These are phyloP conservation scores for Leishmania major DNA, from an alignment of 208 protist species.

Conservation along the genomic window DNA sequence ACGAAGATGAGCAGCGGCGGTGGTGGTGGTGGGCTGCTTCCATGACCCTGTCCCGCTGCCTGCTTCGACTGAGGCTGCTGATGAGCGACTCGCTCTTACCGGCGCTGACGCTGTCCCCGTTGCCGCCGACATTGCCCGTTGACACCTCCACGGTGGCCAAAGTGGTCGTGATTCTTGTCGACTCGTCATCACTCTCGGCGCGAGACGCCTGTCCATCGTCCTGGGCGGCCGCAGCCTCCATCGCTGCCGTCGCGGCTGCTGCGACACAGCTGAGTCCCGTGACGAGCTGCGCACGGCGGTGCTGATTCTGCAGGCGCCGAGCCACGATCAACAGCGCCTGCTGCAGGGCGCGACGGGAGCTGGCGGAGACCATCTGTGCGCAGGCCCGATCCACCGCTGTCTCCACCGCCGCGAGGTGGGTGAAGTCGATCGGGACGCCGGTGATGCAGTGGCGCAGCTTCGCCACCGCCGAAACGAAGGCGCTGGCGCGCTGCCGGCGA, in stretches of 20 bases:
- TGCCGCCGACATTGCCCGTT: neutral
- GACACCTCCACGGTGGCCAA: neutral
- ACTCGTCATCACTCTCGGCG: neutral
- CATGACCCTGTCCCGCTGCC: neutral
- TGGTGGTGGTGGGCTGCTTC: neutral
- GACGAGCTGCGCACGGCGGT: slow-evolving; percentile 10
- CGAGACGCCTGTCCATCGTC: neutral
- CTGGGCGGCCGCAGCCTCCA: neutral
- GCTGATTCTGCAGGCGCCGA: slow-evolving; percentile 34
- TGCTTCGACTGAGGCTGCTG: neutral
- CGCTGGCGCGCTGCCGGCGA: slow-evolving; percentile 19
- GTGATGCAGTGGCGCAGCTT: slow-evolving; percentile 32
- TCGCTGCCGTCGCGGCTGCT: neutral
- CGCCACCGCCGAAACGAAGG: slow-evolving; percentile 32
- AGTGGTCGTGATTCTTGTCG: neutral
- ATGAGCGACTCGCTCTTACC: neutral
- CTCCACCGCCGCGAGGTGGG: slow-evolving; percentile 30
- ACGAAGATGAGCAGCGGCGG: neutral
- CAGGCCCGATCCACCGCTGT: slow-evolving; percentile 29
- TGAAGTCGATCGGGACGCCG: slow-evolving; percentile 25
- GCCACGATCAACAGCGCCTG: slow-evolving; percentile 44
- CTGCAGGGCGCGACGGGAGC: slow-evolving; percentile 27
- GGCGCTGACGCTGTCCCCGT: neutral
- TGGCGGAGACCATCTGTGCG: slow-evolving; percentile 5
- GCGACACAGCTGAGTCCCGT: neutral